These are phyloP conservation scores for Sclerospora graminicola DNA, from an alignment of 352 stramenopile genomes.

Conservation along the genomic window DNA sequence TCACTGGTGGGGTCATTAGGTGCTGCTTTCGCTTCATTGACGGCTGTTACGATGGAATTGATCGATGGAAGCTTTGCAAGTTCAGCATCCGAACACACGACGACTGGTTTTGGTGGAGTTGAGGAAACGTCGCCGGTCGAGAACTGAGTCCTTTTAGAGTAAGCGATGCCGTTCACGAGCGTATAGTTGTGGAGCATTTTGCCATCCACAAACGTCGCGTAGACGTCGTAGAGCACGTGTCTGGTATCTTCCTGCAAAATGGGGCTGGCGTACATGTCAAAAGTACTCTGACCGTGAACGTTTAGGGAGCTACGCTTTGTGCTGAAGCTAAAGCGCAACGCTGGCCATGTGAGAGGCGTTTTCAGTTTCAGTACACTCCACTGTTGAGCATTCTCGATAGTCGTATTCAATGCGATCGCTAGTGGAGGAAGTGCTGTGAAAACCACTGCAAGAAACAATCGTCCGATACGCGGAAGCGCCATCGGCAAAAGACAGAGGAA, in stretches of 20 bases:
- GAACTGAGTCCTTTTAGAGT: conserved; percentile 8
- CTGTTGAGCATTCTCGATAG: background rate
- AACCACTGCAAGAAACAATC: background rate
- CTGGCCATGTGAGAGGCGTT: conserved; percentile 12
- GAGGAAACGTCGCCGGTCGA: background rate
- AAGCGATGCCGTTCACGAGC: conserved; percentile 15
- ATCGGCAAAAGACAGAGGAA: too few species aligned
- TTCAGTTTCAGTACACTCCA: conserved; percentile 2
- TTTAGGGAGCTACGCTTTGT: conserved; percentile 20
- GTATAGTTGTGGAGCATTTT: conserved; percentile 19
- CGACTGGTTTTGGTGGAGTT: background rate
- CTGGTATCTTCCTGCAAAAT: conserved; percentile 8
- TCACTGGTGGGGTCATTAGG: background rate
- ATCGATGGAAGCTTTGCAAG: conserved; percentile 7
- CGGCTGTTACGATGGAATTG: conserved; percentile 7
- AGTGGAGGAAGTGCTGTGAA: conserved; percentile 2
- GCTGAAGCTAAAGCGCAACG: conserved; percentile 19
- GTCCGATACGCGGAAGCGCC: too few species aligned
- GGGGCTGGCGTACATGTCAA: conserved; percentile 24
- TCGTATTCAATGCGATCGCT: background rate
- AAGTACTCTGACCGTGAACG: conserved; percentile 16
- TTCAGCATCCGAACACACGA: conserved; percentile 8
- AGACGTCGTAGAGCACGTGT: conserved; percentile 25
- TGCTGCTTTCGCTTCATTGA: conserved; percentile 4
- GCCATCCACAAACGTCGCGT: conserved; percentile 10